Evolutionary conservation across 1,284 basidiomycete genomes (phyloP).

Genomic region (Cryptococcus neoformans): DNA sequence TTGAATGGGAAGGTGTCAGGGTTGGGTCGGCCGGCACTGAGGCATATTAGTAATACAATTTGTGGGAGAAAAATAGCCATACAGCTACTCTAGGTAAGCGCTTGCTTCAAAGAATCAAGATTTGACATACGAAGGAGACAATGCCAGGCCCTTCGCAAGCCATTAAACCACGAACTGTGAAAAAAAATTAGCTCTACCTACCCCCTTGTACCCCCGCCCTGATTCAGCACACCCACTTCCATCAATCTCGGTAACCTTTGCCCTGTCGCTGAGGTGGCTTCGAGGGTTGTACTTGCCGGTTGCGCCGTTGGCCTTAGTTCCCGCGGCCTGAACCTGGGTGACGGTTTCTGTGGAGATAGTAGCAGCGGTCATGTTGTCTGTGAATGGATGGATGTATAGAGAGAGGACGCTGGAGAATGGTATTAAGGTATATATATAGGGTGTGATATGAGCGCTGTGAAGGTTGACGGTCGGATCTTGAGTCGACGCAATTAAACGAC

Average conservation of each 20-base stretch:
- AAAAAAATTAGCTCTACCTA: too few relatives aligned
- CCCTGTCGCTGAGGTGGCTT: slow-evolving; percentile 25
- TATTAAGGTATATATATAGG: background rate
- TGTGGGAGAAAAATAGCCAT: background rate
- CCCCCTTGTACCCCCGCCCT: slow-evolving; percentile 1
- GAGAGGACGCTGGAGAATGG: background rate
- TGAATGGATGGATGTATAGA: background rate
- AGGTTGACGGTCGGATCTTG: too few relatives aligned
- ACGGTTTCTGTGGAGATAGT: background rate
- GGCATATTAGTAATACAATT: background rate
- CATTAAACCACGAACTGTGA: slow-evolving; percentile 59
- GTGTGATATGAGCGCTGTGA: background rate
- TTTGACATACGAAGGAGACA: slow-evolving; percentile 66
- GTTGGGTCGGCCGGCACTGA: slow-evolving; percentile 65
- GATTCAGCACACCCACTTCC: slow-evolving; percentile 28
- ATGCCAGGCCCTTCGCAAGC: slow-evolving; percentile 77
- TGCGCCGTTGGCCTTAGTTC: slow-evolving; percentile 5
- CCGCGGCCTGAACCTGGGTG: background rate
- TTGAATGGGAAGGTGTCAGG: slow-evolving; percentile 86
- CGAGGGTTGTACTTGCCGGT: slow-evolving; percentile 7
- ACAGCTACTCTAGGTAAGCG: slow-evolving; percentile 1
- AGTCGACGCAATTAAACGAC: too few relatives aligned
- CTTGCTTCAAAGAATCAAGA: background rate
- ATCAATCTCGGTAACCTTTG: slow-evolving; percentile 26
- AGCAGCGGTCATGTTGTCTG: background rate